Percentiles rank a stretch among this genome's conserved stretches.
Evolutionary conservation across 805 yeast species (phyloP).

Genomic region (Saccharomycopsis schoenii): DNA sequence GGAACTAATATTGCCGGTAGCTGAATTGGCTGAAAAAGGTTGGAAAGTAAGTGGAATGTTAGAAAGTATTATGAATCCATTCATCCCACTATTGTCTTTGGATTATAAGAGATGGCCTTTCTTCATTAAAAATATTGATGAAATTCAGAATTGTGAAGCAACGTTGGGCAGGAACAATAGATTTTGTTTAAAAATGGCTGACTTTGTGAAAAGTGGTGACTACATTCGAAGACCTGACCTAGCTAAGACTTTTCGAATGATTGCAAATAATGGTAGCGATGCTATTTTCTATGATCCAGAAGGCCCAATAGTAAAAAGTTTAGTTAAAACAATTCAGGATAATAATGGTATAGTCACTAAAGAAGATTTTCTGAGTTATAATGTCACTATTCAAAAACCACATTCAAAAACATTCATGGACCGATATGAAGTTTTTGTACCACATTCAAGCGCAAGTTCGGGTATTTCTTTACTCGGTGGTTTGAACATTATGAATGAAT

Average conservation of each 20-base stretch:
- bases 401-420: constrained; percentile 33
- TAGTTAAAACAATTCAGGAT: constrained; percentile 39
- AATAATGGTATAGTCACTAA: constrained; percentile 59
- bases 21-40: constrained; percentile 53
- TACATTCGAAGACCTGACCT: constrained; percentile 43
- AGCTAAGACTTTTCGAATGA: constrained; percentile 55
- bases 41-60: constrained; percentile 43
- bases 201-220: constrained; percentile 48
- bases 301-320: constrained; percentile 57
- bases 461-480: constrained; percentile 81
- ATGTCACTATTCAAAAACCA: constrained; percentile 34
- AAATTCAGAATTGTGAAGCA: constrained; percentile 17
- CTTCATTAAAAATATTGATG: constrained; percentile 29
- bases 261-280: constrained; percentile 71
- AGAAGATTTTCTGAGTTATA: constrained; percentile 60
- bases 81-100: constrained; percentile 23
- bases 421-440: constrained; percentile 38
- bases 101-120: constrained; percentile 46
- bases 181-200: constrained; percentile 18
- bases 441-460: constrained; percentile 60
- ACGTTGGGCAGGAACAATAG: neutral
- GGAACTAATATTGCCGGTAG: constrained; percentile 67
- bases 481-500: constrained; percentile 48
- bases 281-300: constrained; percentile 77
- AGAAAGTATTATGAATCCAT: constrained; percentile 28